These are phyloP conservation scores for Scheffersomyces illinoinensis DNA, from an alignment of 1,139 yeast genomes.

Conservation along the genomic window DNA sequence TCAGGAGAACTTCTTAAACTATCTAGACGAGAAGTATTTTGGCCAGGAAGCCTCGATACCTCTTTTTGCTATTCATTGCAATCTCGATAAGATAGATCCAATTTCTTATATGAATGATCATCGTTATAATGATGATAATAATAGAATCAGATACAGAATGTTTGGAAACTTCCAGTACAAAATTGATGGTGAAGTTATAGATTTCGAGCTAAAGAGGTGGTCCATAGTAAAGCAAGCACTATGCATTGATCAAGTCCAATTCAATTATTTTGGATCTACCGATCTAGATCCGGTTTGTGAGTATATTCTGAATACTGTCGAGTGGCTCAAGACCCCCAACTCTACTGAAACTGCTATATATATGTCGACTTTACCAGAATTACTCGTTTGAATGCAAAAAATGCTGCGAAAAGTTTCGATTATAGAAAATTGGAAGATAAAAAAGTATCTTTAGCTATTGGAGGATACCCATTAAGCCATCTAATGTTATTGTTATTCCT, in stretches of 20 bases:
- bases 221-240: not conserved
- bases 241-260: not conserved
- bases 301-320: not conserved
- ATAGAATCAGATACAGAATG: not conserved
- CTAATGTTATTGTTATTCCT: not conserved
- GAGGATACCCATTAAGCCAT: not conserved
- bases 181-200: not conserved
- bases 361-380: not conserved
- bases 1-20: not conserved
- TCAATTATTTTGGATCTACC: not conserved
- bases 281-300: not conserved
- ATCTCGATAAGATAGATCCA: constrained; percentile 1
- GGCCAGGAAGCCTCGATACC: constrained; percentile 1
- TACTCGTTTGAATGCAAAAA: not conserved
- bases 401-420: too few species aligned
- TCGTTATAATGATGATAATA: not conserved
- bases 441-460: not conserved
- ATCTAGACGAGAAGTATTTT: not conserved
- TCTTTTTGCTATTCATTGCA: constrained; percentile 1
- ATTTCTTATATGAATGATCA: not conserved
- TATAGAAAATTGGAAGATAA: too few species aligned
- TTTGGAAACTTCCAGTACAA: not conserved
- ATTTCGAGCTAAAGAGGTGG: not conserved
- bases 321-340: not conserved
- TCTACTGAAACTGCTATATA: not conserved